Percentiles rank a stretch among this genome's conserved stretches.
phyloP scores from a whole-genome alignment of 768 basidiomycete genomes.

The Clitopilus passeckerianus region DNA sequence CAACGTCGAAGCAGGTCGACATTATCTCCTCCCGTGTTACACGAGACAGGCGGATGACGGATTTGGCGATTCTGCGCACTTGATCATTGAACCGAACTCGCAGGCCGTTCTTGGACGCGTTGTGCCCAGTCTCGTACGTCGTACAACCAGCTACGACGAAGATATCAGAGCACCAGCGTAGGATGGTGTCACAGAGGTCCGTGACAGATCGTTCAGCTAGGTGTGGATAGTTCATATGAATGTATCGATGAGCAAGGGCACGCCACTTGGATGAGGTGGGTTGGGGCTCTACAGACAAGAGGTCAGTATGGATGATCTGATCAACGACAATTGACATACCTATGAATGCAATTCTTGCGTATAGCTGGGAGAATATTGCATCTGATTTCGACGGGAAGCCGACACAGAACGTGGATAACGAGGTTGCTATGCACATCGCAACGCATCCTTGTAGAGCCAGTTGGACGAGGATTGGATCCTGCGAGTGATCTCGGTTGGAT shows the following conservation, averaged over 20 bases:
- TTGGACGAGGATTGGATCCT: constrained; percentile 74
- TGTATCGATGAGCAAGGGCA: constrained; percentile 63
- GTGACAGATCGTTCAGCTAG: constrained; percentile 62
- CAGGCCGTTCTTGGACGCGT: constrained; percentile 26
- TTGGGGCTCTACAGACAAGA: constrained; percentile 52
- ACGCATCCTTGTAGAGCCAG: constrained; percentile 72
- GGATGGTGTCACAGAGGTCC: constrained; percentile 70
- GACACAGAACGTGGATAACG: constrained; percentile 67
- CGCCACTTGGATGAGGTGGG: constrained; percentile 78
- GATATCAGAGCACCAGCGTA: constrained; percentile 68
- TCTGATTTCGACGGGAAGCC: constrained; percentile 72
- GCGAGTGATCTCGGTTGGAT: constrained; percentile 60
- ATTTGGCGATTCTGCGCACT: constrained; percentile 59
- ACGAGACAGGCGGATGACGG: constrained; percentile 57
- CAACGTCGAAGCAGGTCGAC: constrained; percentile 70
- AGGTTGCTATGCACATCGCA: constrained; percentile 59
- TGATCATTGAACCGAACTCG: constrained; percentile 52
- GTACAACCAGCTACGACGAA: constrained; percentile 59
- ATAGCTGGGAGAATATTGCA: constrained; percentile 55
- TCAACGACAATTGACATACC: constrained; percentile 28
- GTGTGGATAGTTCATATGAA: constrained; percentile 63
- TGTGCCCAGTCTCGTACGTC: constrained; percentile 28
- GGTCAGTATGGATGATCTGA: neutral
- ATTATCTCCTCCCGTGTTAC: constrained; percentile 72
- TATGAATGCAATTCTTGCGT: constrained; percentile 48